Percentiles rank a stretch among this genome's conserved stretches.
These are phyloP conservation scores for Xylaria longipes DNA, from an alignment of 495 filamentous ascomycete genomes.

Conservation along the genomic window DNA sequence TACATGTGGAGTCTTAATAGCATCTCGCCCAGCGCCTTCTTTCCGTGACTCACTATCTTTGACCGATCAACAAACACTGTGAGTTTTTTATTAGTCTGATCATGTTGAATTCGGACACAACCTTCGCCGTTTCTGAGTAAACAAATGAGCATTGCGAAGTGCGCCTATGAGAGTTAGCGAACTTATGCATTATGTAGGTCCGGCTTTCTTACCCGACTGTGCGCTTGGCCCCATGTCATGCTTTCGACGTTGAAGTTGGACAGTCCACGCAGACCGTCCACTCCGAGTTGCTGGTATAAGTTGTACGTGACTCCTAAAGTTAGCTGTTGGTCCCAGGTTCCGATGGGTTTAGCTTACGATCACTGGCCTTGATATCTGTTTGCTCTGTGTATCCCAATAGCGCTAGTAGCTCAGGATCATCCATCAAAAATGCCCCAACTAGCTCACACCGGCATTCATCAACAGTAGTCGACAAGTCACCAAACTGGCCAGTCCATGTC, in stretches of 20 bases:
- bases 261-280: conserved; percentile 52
- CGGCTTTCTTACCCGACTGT: conserved; percentile 43
- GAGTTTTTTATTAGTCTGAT: conserved; percentile 30
- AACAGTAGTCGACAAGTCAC: conserved; percentile 50
- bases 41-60: conserved; percentile 48
- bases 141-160: conserved; percentile 51
- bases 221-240: conserved; percentile 55
- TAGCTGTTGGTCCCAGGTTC: not conserved
- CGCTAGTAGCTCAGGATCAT: not conserved
- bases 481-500: conserved; percentile 56
- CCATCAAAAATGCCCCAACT: not conserved
- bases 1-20: conserved; percentile 54
- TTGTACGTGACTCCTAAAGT: conserved; percentile 49
- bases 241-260: conserved; percentile 51
- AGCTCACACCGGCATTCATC: conserved; percentile 59
- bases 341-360: conserved; percentile 36
- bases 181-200: not conserved
- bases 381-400: not conserved
- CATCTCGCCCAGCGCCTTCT: conserved; percentile 50
- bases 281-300: conserved; percentile 51
- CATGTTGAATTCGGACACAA: conserved; percentile 38
- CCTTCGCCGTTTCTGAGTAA: conserved; percentile 44
- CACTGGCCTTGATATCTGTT: not conserved
- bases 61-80: conserved; percentile 45
- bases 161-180: conserved; percentile 39